A percentile compares a stretch with the other conserved stretches of the same genome.
phyloP scores from a whole-genome alignment of 169 alveolate genomes.

The Babesia bovis region DNA sequence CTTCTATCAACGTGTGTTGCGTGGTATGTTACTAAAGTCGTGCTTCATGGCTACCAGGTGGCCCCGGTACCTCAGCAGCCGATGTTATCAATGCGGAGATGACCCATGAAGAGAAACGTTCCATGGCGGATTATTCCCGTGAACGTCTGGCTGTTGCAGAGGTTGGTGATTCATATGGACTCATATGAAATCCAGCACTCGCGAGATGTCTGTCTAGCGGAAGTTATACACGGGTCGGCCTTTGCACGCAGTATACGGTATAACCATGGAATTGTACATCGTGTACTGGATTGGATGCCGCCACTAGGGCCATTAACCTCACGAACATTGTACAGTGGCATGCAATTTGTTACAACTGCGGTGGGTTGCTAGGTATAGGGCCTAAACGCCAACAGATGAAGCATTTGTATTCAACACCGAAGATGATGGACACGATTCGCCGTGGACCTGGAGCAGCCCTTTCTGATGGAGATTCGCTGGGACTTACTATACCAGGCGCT shows the following conservation, averaged over 20 bases:
- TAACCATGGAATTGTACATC: slow-evolving; percentile 33
- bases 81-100: slow-evolving; percentile 18
- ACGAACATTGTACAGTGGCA: neutral
- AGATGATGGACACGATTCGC: slow-evolving; percentile 42
- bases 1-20: slow-evolving; percentile 7
- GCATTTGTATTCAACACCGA: slow-evolving; percentile 53
- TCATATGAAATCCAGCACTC: slow-evolving; percentile 30
- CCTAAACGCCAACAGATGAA: slow-evolving; percentile 32
- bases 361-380: no score
- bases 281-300: slow-evolving; percentile 7
- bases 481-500: slow-evolving; percentile 59
- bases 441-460: slow-evolving; percentile 23
- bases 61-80: neutral
- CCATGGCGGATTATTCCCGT: slow-evolving; percentile 13
- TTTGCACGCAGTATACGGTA: slow-evolving; percentile 46
- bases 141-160: slow-evolving; percentile 63
- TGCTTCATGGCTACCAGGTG: neutral
- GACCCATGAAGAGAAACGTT: slow-evolving; percentile 28
- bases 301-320: slow-evolving; percentile 22
- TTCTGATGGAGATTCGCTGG: slow-evolving; percentile 33
- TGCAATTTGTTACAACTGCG: slow-evolving; percentile 7
- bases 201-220: slow-evolving; percentile 49
- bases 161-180: slow-evolving; percentile 10
- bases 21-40: neutral
- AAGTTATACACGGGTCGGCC: slow-evolving; percentile 54